Percentiles rank a stretch among this genome's conserved stretches.
Evolutionary conservation across 208 protist genomes (phyloP).

Genomic region (Wallacemonas sp.): DNA sequence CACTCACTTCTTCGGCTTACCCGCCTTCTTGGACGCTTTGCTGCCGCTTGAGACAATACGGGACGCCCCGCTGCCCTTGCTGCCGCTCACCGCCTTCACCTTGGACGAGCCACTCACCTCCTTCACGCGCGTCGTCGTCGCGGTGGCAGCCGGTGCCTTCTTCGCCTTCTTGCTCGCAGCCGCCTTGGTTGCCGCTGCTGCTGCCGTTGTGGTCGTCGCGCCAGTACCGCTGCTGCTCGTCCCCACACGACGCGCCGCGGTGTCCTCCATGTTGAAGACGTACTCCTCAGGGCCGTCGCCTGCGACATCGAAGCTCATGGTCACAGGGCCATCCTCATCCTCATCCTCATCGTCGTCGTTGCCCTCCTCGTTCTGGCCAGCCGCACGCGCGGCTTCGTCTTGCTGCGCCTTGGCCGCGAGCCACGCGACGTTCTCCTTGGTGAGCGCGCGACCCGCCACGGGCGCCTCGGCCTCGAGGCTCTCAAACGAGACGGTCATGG

Average conservation of each 20-base stretch:
- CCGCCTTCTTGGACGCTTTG: conserved; percentile 31
- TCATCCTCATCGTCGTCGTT: conserved; percentile 14
- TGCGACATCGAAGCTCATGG: conserved; percentile 12
- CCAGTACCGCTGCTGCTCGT: no score
- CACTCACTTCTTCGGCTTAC: conserved; percentile 18
- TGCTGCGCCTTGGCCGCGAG: conserved; percentile 21
- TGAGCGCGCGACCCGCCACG: conserved; percentile 63
- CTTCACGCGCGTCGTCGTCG: conserved; percentile 32
- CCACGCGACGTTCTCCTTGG: conserved; percentile 65
- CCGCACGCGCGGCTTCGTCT: conserved; percentile 6
- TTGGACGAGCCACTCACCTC: conserved; percentile 28
- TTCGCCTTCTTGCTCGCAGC: conserved; percentile 16
- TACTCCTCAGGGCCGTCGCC: conserved; percentile 70
- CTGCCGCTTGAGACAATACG: conserved; percentile 41
- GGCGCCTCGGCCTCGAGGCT: conserved; percentile 55
- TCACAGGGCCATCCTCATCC: conserved; percentile 11
- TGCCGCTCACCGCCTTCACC: conserved; percentile 42
- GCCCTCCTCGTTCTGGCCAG: neutral
- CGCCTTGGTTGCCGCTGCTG: conserved; percentile 7
- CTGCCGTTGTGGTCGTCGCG: neutral
- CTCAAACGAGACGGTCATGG: conserved; percentile 58
- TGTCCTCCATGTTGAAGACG: conserved; percentile 60
- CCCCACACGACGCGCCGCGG: conserved; percentile 27
- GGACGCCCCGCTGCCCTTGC: conserved; percentile 17
- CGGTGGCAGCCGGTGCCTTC: conserved; percentile 1